A percentile compares a stretch with the other conserved stretches of the same genome.
These are phyloP conservation scores for Fusarium agapanthi DNA, from an alignment of 2,329 filamentous ascomycete species.

Conservation along the genomic window DNA sequence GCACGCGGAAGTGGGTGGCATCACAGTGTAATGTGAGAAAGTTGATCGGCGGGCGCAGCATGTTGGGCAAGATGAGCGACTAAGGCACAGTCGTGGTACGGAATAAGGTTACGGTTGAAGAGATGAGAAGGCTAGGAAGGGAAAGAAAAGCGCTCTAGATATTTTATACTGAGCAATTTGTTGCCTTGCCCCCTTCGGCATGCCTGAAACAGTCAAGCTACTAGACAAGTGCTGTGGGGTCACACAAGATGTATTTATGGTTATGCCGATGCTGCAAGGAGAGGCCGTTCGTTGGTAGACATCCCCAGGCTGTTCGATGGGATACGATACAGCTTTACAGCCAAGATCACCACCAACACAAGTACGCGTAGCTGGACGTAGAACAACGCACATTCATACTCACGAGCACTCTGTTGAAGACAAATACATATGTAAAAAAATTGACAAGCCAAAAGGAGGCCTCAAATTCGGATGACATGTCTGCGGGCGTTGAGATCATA, in stretches of 20 bases:
- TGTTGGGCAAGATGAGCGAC: not conserved
- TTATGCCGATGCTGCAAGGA: not conserved
- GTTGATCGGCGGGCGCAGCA: not conserved
- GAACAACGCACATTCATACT: not conserved
- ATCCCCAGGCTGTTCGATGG: no score
- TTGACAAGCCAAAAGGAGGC: not conserved
- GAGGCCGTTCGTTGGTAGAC: not conserved
- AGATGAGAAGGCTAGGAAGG: not conserved
- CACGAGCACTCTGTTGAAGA: not conserved
- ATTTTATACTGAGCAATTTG: not conserved
- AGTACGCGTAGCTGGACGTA: not conserved
- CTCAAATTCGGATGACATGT: not conserved
- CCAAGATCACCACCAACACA: not conserved
- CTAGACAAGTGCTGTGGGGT: not conserved
- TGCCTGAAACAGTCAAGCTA: not conserved
- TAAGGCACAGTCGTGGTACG: not conserved
- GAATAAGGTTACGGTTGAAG: not conserved
- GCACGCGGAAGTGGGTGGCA: not conserved
- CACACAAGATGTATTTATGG: not conserved
- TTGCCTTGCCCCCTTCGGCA: not conserved
- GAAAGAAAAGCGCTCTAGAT: not conserved
- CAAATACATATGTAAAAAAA: accelerated
- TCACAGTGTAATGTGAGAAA: not conserved
- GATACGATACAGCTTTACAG: not conserved
- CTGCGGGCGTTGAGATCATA: not conserved